A percentile compares a stretch with the other conserved stretches of the same genome.
phyloP scores from a whole-genome alignment of 1,284 basidiomycete species.

The Phaffia rhodozyma region DNA sequence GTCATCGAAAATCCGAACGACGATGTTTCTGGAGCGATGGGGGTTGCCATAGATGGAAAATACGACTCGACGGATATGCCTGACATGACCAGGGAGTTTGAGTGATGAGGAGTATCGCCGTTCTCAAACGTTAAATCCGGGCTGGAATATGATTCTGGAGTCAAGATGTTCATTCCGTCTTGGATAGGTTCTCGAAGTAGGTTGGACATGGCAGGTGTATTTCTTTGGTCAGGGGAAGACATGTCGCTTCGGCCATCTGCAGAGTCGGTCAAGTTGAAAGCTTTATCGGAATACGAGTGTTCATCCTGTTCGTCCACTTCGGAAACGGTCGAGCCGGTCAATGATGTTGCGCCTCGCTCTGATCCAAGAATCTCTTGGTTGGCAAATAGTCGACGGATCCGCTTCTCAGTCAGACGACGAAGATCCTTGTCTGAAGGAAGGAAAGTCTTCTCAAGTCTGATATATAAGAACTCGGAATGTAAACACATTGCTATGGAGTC shows the following conservation, averaged over 20 bases:
- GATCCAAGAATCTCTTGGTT: conserved; percentile 37
- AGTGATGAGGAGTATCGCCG: too few species aligned
- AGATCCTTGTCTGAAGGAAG: conserved; percentile 37
- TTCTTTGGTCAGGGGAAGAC: not conserved
- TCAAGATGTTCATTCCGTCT: too few species aligned
- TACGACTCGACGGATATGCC: too few species aligned
- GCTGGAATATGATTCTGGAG: too few species aligned
- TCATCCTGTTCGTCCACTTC: conserved; percentile 56
- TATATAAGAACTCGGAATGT: conserved; percentile 29
- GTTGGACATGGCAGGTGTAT: too few species aligned
- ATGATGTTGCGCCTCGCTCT: conserved; percentile 27
- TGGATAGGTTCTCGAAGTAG: too few species aligned
- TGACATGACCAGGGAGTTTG: too few species aligned
- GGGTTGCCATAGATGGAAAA: too few species aligned
- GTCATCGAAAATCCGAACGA: conserved; percentile 11
- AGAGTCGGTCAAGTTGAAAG: too few species aligned
- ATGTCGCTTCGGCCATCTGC: too few species aligned
- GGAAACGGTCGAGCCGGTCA: conserved; percentile 48
- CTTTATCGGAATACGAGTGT: not conserved
- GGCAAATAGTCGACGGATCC: conserved; percentile 36
- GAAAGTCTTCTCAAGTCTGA: conserved; percentile 42
- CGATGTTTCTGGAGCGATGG: too few species aligned
- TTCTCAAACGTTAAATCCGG: too few species aligned
- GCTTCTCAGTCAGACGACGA: conserved; percentile 32
- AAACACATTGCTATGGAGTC: not conserved